phyloP scores from a whole-genome alignment of 2,329 filamentous ascomycete species.

The Phialophora chinensis region DNA sequence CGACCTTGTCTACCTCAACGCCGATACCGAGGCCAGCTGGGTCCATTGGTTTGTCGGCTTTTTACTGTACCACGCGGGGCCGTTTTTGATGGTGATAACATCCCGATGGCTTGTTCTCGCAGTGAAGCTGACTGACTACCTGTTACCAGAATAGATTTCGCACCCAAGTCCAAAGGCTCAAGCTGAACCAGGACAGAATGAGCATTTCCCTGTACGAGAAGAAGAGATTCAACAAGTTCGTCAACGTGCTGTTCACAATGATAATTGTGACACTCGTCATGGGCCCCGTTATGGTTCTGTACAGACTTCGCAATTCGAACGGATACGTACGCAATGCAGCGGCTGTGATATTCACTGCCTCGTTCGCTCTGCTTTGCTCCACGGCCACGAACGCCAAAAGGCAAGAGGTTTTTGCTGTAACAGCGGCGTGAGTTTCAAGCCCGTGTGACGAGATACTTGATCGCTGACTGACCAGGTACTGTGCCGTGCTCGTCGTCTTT shows the following conservation, averaged over 20 bases:
- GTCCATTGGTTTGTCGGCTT: conserved; percentile 19
- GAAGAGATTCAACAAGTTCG: conserved; percentile 20
- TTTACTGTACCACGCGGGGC: conserved; percentile 1
- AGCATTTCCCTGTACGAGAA: conserved; percentile 22
- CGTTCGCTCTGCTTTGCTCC: conserved; percentile 25
- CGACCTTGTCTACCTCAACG: conserved; percentile 22
- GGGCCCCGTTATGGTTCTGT: conserved; percentile 24
- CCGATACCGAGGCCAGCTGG: conserved; percentile 23
- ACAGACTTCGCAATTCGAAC: conserved; percentile 14
- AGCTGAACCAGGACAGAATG: conserved; percentile 5
- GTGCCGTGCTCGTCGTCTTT: conserved; percentile 29
- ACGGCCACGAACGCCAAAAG: conserved; percentile 25
- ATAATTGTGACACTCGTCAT: conserved; percentile 20
- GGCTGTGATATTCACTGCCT: conserved; percentile 15
- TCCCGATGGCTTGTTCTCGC: background rate
- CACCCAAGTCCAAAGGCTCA: conserved; percentile 17
- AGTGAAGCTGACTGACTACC: background rate
- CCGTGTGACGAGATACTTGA: background rate
- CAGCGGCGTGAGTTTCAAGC: conserved; percentile 23
- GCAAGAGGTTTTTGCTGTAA: conserved; percentile 28
- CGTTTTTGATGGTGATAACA: background rate
- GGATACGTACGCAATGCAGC: conserved; percentile 22
- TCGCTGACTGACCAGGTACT: conserved; percentile 24
- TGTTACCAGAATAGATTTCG: conserved; percentile 7
- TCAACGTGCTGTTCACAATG: conserved; percentile 26